Percentiles rank a stretch among this genome's conserved stretches.
Evolutionary conservation across 2,329 filamentous ascomycete genomes (phyloP).

Genomic region (Exutisphaerella laricina): DNA sequence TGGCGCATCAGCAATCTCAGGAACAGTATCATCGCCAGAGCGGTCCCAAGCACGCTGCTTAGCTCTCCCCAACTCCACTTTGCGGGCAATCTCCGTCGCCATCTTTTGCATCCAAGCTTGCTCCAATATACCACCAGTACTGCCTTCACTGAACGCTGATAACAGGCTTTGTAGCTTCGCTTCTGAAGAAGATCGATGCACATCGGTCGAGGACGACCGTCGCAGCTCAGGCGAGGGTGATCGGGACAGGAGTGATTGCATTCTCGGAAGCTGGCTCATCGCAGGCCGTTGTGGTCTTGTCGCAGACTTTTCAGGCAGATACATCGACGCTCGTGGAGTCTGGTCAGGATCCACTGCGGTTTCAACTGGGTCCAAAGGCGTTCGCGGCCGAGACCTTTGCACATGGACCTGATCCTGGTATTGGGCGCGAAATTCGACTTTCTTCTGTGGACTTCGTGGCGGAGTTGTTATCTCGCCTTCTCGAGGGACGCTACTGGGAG

Average conservation of each 20-base stretch:
- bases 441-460: conserved; percentile 42
- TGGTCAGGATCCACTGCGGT: conserved; percentile 33
- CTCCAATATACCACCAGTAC: conserved; percentile 57
- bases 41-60: conserved; percentile 24
- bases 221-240: conserved; percentile 22
- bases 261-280: conserved; percentile 14
- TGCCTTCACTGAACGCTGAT: conserved; percentile 21
- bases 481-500: conserved; percentile 17
- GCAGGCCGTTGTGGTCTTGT: conserved; percentile 5
- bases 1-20: conserved; percentile 23
- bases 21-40: conserved; percentile 12
- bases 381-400: conserved; percentile 15
- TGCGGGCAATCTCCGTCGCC: conserved; percentile 81
- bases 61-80: conserved; percentile 79
- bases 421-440: conserved; percentile 29
- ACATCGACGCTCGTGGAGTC: conserved; percentile 31
- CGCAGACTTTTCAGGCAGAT: conserved; percentile 18
- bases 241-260: conserved; percentile 19
- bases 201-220: conserved; percentile 11
- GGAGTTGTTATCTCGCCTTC: conserved; percentile 43
- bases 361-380: conserved; percentile 11
- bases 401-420: neutral
- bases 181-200: conserved; percentile 16
- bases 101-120: conserved; percentile 90
- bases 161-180: conserved; percentile 22